Evolutionary conservation across 208 protist genomes (phyloP).

Genomic region (Leishmania braziliensis): DNA sequence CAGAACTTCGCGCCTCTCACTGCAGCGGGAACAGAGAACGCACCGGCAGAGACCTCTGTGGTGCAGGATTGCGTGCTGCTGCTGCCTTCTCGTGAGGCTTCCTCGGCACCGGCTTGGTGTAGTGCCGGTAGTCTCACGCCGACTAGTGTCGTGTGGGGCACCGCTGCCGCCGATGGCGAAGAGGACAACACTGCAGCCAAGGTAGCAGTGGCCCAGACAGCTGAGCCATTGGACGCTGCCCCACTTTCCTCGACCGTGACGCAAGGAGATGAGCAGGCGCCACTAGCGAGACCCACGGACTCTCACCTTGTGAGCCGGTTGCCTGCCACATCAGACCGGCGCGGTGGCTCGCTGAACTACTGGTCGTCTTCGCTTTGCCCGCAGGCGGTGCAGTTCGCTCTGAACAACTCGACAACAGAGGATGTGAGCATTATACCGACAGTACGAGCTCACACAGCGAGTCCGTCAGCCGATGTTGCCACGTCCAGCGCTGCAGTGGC

Average conservation of each 20-base stretch:
- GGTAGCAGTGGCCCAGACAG: neutral
- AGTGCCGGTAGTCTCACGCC: neutral
- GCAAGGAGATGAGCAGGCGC: neutral
- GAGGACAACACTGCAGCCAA: neutral
- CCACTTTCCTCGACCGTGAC: neutral
- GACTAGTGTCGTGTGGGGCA: neutral
- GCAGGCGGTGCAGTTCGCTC: neutral
- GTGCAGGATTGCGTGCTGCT: constrained; percentile 10
- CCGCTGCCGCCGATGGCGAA: neutral
- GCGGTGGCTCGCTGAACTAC: constrained; percentile 11
- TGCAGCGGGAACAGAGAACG: neutral
- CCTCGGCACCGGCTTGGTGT: constrained; percentile 4
- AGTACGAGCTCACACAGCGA: neutral
- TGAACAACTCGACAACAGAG: neutral
- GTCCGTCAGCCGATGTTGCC: neutral
- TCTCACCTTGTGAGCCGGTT: neutral
- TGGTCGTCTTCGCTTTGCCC: constrained; percentile 24
- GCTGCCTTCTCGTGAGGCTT: neutral
- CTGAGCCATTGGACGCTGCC: neutral
- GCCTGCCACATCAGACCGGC: neutral
- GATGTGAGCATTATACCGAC: no score
- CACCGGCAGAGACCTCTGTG: neutral
- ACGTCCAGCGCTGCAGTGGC: neutral
- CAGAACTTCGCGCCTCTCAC: neutral
- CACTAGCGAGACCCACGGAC: neutral